phyloP scores from a whole-genome alignment of 768 basidiomycete genomes.

The Hydnomerulius pinastri region DNA sequence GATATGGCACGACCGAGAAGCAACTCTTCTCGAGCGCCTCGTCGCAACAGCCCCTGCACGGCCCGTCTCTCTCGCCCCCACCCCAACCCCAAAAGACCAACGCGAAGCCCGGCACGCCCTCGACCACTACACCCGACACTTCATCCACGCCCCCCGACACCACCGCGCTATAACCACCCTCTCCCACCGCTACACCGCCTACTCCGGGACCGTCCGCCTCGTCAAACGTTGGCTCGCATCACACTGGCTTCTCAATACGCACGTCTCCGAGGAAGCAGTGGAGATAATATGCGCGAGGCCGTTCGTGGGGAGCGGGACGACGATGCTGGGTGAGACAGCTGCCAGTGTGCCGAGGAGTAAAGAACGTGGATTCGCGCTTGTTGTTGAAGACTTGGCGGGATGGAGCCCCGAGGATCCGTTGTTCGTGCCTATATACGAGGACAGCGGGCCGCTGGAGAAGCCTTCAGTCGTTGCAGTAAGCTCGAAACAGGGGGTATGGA shows the following conservation, averaged over 20 bases:
- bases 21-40: constrained; percentile 71
- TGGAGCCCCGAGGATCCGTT: constrained; percentile 85
- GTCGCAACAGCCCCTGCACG: constrained; percentile 35
- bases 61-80: not conserved
- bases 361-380: constrained; percentile 75
- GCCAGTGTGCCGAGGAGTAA: constrained; percentile 68
- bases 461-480: constrained; percentile 29
- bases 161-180: constrained; percentile 82
- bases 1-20: constrained; percentile 89
- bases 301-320: constrained; percentile 62
- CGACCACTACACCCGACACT: constrained; percentile 65
- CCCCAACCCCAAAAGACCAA: constrained; percentile 40
- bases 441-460: constrained; percentile 7
- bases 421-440: constrained; percentile 69
- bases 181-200: constrained; percentile 78
- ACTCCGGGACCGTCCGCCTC: constrained; percentile 81
- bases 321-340: constrained; percentile 35
- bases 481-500: constrained; percentile 62
- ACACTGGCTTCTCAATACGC: constrained; percentile 81
- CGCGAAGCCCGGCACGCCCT: constrained; percentile 58
- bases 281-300: constrained; percentile 83
- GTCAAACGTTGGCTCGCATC: constrained; percentile 91
- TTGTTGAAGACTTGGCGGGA: constrained; percentile 69
- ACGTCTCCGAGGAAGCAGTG: constrained; percentile 75
- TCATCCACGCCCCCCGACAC: constrained; percentile 80